Conservation (phyloP, 805 yeast genomes). For the Spathaspora arborariae region DNA sequence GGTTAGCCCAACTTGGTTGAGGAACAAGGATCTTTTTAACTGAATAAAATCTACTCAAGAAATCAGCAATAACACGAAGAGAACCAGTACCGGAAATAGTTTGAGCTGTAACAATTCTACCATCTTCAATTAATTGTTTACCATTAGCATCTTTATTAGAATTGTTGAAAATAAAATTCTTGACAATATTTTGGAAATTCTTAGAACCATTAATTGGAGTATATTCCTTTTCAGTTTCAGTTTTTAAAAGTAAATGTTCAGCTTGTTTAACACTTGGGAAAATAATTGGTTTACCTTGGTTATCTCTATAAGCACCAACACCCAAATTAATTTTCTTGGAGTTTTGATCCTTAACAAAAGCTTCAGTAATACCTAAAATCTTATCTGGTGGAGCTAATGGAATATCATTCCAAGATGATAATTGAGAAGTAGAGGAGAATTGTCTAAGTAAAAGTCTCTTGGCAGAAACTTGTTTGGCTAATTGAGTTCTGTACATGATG, state of each 20-base stretch:
- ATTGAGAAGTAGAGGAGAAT: constrained; percentile 6
- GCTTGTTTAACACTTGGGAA: constrained; percentile 72
- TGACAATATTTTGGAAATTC: constrained; percentile 61
- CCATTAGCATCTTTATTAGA: constrained; percentile 50
- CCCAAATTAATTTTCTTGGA: constrained; percentile 62
- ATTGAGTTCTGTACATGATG: constrained; percentile 8
- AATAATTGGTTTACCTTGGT: constrained; percentile 83
- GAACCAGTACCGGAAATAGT: constrained; percentile 97
- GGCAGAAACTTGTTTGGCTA: constrained; percentile 3
- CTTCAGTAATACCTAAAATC: constrained; percentile 74
- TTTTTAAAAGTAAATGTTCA: constrained; percentile 46
- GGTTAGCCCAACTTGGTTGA: constrained; percentile 94
- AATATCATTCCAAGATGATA: constrained; percentile 28
- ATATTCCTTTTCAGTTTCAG: constrained; percentile 72
- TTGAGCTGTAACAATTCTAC: constrained; percentile 78
- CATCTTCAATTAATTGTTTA: constrained; percentile 49
- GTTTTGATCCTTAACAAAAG: constrained; percentile 63
- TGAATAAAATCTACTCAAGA: constrained; percentile 58
- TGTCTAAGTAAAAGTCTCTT: constrained; percentile 4
- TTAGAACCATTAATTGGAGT: constrained; percentile 81
- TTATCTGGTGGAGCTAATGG: constrained; percentile 77
- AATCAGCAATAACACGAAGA: constrained; percentile 77
- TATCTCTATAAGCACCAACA: constrained; percentile 93
- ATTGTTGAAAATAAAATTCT: constrained; percentile 68
- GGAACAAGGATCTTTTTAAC: constrained; percentile 65